Conservation (phyloP, 164 flowering plant genomes). For the Echeveria elegans region DNA sequence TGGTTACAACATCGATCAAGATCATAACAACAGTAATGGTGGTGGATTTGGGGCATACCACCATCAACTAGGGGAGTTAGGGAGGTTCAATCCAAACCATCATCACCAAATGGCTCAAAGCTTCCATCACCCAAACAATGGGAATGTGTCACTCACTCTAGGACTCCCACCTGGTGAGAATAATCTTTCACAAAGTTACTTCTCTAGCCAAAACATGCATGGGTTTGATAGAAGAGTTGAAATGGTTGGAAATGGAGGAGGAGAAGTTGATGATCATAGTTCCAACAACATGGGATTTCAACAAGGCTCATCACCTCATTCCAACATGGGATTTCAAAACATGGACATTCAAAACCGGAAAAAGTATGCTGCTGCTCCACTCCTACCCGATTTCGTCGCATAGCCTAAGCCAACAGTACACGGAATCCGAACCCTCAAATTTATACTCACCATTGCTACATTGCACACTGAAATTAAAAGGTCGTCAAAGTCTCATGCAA, state of each 20-base stretch:
- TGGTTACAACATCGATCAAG: neutral
- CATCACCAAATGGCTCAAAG: conserved; percentile 24
- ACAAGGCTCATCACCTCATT: conserved; percentile 19
- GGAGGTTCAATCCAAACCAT: conserved; percentile 21
- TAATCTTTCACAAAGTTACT: conserved; percentile 25
- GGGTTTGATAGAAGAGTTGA: conserved; percentile 25
- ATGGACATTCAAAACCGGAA: conserved; percentile 56
- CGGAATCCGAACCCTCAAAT: neutral
- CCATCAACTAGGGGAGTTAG: conserved; percentile 13
- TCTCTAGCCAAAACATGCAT: conserved; percentile 26
- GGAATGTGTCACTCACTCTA: conserved; percentile 41
- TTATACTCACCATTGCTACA: neutral
- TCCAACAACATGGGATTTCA: conserved; percentile 11
- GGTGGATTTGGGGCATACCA: conserved; percentile 7
- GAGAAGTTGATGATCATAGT: conserved; percentile 9
- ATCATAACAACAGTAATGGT: neutral
- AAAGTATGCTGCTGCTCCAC: conserved; percentile 68
- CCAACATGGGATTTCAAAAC: conserved; percentile 20
- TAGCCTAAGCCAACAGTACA: neutral
- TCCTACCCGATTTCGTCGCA: conserved; percentile 72
- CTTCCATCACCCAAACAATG: conserved; percentile 20
- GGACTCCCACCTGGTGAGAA: conserved; percentile 44
- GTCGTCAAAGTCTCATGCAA: neutral
- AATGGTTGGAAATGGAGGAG: conserved; percentile 21
- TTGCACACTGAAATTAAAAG: neutral